These are phyloP conservation scores for Tympanopsis confertula DNA, from an alignment of 2,329 filamentous ascomycete species.

Conservation along the genomic window DNA sequence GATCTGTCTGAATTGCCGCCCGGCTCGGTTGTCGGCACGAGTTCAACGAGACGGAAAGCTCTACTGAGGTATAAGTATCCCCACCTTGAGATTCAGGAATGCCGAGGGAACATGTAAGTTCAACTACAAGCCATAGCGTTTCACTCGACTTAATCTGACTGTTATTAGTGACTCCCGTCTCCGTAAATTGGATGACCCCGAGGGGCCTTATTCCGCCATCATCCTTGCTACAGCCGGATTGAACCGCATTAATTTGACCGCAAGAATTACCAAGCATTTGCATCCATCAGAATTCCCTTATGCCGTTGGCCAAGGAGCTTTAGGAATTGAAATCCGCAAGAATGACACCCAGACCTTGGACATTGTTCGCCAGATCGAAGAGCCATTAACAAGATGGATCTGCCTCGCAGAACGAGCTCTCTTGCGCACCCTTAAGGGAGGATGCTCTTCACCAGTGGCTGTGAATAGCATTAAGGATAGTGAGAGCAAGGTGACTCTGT, in stretches of 20 bases:
- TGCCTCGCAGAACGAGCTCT: slow-evolving; percentile 72
- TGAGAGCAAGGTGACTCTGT: slow-evolving; percentile 2
- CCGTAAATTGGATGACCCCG: slow-evolving; percentile 73
- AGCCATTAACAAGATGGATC: slow-evolving; percentile 56
- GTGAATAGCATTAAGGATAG: slow-evolving; percentile 28
- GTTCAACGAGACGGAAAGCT: slow-evolving; percentile 76
- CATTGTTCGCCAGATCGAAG: slow-evolving; percentile 51
- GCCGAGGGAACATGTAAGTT: slow-evolving; percentile 34
- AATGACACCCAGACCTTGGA: slow-evolving; percentile 52
- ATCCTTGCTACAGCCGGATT: slow-evolving; percentile 85
- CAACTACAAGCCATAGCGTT: too few relatives aligned
- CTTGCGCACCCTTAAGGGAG: slow-evolving; percentile 80
- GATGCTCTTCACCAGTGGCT: slow-evolving; percentile 93
- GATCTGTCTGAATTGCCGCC: slow-evolving; percentile 63
- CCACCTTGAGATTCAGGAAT: slow-evolving; percentile 65
- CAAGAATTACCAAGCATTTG: slow-evolving; percentile 70
- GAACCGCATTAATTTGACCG: slow-evolving; percentile 58
- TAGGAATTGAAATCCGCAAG: slow-evolving; percentile 72
- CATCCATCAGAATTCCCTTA: slow-evolving; percentile 65
- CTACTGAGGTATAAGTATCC: slow-evolving; percentile 75
- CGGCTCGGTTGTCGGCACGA: slow-evolving; percentile 78
- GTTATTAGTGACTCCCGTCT: slow-evolving; percentile 66
- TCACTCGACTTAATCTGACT: too few relatives aligned
- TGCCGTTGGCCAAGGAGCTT: slow-evolving; percentile 85
- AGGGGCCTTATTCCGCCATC: slow-evolving; percentile 64